phyloP scores from a whole-genome alignment of 257 asterid genomes.

The Paraleonurus japonicus region DNA sequence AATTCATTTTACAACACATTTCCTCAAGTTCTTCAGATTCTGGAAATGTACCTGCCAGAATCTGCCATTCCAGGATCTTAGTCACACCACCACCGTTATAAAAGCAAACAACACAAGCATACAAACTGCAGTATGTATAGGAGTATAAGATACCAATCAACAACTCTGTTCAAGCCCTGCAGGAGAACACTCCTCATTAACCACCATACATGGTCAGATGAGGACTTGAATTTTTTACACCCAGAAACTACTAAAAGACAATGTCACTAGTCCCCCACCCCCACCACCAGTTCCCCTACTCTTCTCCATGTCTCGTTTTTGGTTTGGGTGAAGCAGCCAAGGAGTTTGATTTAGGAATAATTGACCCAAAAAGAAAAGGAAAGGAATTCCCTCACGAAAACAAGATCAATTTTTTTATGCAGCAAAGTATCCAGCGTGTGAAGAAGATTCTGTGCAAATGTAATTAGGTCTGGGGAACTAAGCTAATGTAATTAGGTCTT shows the following conservation, averaged over 20 bases:
- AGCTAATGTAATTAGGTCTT: too few species aligned
- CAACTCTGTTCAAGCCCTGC: background rate
- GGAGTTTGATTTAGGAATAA: too few species aligned
- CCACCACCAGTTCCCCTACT: background rate
- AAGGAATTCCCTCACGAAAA: too few species aligned
- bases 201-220: background rate
- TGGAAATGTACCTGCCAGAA: conserved; percentile 28
- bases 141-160: background rate
- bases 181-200: too few species aligned
- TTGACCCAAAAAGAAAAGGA: too few species aligned
- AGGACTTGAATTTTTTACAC: background rate
- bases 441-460: too few species aligned
- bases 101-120: background rate
- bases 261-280: background rate
- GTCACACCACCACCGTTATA: conserved; percentile 22
- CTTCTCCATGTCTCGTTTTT: background rate
- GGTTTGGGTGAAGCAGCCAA: too few species aligned
- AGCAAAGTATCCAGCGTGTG: too few species aligned
- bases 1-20: background rate
- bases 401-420: too few species aligned
- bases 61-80: conserved; percentile 35
- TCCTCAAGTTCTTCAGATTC: conserved; percentile 28
- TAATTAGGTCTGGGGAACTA: too few species aligned
- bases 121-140: background rate
- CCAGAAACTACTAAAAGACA: background rate